A percentile compares a stretch with the other conserved stretches of the same genome.
Conservation (phyloP, 208 protist genomes). For the Trypanosoma theileri region DNA sequence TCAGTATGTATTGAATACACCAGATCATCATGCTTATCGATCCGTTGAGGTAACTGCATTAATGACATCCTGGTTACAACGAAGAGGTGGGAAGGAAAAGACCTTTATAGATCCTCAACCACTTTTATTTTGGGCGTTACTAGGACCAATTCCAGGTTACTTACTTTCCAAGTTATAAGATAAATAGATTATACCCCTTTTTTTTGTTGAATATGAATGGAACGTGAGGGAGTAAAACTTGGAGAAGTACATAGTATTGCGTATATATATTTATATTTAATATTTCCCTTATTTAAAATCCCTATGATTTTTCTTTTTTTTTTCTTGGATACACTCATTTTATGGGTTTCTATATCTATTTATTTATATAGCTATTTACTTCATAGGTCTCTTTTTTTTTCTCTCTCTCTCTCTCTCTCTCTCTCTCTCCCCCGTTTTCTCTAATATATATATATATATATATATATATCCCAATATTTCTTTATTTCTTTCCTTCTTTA, state of each 20-base stretch:
- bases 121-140: slow-evolving; percentile 17
- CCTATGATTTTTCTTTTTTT: background rate
- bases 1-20: slow-evolving; percentile 13
- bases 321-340: background rate
- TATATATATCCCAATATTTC: slow-evolving; percentile 5
- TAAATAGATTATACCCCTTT: no score
- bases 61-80: slow-evolving; percentile 1
- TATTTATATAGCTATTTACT: slow-evolving; percentile 5
- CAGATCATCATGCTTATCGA: slow-evolving; percentile 19
- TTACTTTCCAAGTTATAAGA: slow-evolving; percentile 28
- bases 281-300: background rate
- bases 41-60: slow-evolving; percentile 21
- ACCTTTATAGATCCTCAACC: slow-evolving; percentile 12
- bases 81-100: background rate
- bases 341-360: slow-evolving; percentile 1
- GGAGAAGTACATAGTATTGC: no score
- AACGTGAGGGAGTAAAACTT: no score
- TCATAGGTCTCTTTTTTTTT: background rate
- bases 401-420: slow-evolving; percentile 16
- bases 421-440: slow-evolving; percentile 16
- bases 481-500: slow-evolving; percentile 5
- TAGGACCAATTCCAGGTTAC: slow-evolving; percentile 22
- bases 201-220: no score
- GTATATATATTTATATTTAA: background rate
- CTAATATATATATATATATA: background rate